Evolutionary conservation across 352 stramenopile species (phyloP).

Genomic region (Stramenopiles sp.): DNA sequence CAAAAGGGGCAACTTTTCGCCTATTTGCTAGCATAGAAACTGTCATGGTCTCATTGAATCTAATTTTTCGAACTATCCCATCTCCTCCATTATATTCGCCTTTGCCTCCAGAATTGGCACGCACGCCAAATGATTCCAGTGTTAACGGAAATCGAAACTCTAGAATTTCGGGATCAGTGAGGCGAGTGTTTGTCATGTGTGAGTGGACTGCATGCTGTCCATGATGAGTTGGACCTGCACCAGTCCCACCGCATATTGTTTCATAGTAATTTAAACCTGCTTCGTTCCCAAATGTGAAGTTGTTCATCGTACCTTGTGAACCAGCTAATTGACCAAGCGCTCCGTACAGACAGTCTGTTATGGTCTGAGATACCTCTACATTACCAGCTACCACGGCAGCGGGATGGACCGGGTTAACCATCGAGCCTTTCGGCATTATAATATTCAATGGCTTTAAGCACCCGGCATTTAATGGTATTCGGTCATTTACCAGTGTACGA

Average conservation of each 20-base stretch:
- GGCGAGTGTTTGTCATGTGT: slow-evolving; percentile 98
- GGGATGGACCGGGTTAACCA: slow-evolving; percentile 81
- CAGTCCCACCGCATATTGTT: slow-evolving; percentile 91
- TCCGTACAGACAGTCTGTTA: slow-evolving; percentile 92
- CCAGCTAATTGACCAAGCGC: slow-evolving; percentile 78
- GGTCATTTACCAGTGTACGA: slow-evolving; percentile 68
- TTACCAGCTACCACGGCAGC: slow-evolving; percentile 94
- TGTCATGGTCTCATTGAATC: slow-evolving; percentile 76
- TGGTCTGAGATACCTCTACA: slow-evolving; percentile 86
- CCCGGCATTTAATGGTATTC: slow-evolving; percentile 90
- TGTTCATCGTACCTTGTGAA: slow-evolving; percentile 98
- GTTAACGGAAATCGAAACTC: slow-evolving; percentile 83
- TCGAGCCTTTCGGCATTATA: slow-evolving; percentile 69
- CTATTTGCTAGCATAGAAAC: slow-evolving; percentile 94
- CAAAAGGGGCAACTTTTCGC: slow-evolving; percentile 78
- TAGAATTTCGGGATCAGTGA: slow-evolving; percentile 97
- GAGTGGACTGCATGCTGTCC: slow-evolving; percentile 89
- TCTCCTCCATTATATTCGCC: slow-evolving; percentile 75
- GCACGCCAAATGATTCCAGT: slow-evolving; percentile 54
- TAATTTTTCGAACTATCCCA: slow-evolving; percentile 81
- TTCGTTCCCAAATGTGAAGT: slow-evolving; percentile 92
- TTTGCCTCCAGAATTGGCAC: slow-evolving; percentile 58
- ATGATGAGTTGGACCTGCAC: slow-evolving; percentile 83
- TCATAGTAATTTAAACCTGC: slow-evolving; percentile 90
- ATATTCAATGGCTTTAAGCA: slow-evolving; percentile 89